Conservation (phyloP, 345 rosid genomes). For the Salix viminalis region DNA sequence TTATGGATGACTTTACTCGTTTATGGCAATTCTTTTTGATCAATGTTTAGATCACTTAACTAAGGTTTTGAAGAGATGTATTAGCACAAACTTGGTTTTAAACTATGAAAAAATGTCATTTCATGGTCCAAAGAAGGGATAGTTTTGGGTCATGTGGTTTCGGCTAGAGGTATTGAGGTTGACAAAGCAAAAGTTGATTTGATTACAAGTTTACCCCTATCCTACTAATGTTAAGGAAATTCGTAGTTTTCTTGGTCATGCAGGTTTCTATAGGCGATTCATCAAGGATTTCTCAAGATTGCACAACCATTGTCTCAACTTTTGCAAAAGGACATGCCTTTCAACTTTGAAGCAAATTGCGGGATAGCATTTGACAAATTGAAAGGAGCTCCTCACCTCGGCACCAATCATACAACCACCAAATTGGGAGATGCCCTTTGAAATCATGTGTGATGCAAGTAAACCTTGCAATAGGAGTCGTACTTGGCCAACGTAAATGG, state of each 20-base stretch:
- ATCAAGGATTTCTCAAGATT: background rate
- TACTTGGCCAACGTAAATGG: background rate
- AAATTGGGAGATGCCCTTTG: no score
- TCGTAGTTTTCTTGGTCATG: background rate
- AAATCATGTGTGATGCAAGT: background rate
- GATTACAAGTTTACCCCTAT: background rate
- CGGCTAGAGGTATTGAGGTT: background rate
- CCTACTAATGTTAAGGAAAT: background rate
- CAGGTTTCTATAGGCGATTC: background rate
- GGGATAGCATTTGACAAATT: background rate
- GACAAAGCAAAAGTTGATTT: background rate
- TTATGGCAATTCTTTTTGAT: background rate
- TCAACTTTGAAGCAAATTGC: background rate
- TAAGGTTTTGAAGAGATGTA: background rate
- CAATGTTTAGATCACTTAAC: background rate
- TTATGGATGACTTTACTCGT: slow-evolving; percentile 5
- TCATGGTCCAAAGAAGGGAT: background rate
- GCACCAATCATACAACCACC: background rate
- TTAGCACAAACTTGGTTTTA: background rate
- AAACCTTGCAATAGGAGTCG: background rate
- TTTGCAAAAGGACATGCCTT: background rate
- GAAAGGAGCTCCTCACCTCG: background rate
- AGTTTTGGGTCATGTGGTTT: background rate
- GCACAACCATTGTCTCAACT: background rate
- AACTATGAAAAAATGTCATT: slow-evolving; percentile 4